Evolutionary conservation across 805 yeast genomes (phyloP), one percentile per base, ranked within the genome.

Genomic region (Ogataea nitratoaversa): DNA sequence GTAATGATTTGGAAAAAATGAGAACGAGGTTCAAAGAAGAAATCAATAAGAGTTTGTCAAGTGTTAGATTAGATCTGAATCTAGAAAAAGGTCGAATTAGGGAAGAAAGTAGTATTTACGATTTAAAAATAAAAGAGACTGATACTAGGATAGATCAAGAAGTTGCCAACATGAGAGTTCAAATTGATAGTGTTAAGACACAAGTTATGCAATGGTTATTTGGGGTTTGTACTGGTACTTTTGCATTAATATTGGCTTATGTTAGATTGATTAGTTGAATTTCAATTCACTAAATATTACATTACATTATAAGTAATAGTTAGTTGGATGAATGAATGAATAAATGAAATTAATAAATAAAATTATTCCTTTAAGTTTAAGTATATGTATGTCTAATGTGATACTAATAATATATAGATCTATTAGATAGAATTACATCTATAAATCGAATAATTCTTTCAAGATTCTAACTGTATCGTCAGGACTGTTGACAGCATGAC

Each of bases 161-260:
- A 56, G 83, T 93, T 20, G 83, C 91, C 30, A 91, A 93, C 59
- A 86, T 93, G 78, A 90, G 86, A 63, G 86, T 90, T 72, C 96
- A 91, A 64, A 89, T 93, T 50, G 96, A 93, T 56, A 80, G 87
- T 32, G 96, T 91, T 24, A 93, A 93, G 67, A 87, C 96, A 2
- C 97, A 93, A 61, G 97, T 93, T 36, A 78, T 89, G 82, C 99
- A 93, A 65, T 93, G 99, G 99, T 74, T 93, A 48, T 88, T 93
- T 53, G 98, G 98, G 71, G 97, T 93, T 16, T 86, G 95, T 58
- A 90, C 98, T 1, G 99, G 98, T 84, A 86, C 97, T 1, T 87
- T 91, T 65, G 98, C 98, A 12, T 72, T 93, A 43, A 84, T 93
- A 37, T 67, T 91, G 53, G 97, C 98, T 1, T 93, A 93, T 60